Evolutionary conservation across 2,329 filamentous ascomycete species (phyloP), one percentile per base, ranked within the genome.

Genomic region (Penicillium sp.): DNA sequence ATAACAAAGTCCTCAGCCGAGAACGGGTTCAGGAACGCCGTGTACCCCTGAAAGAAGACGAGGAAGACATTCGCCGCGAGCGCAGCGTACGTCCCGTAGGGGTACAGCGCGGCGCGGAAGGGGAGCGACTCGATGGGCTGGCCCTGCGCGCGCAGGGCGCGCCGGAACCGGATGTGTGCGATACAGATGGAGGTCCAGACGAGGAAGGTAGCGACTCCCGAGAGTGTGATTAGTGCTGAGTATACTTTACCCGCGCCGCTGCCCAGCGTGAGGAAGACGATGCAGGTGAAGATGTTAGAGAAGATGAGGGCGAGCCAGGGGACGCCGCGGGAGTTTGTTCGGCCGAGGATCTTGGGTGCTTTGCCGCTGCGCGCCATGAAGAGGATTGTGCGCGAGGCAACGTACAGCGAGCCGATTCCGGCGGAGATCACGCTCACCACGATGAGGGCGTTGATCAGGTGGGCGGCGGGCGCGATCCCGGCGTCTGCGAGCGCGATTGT

Each of bases 401-500:
- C 91, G 74, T 93, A 93, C 64, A 93, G 90, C 8, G 88, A 90
- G 56, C 86, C 88, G 76, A 93, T 93, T 67, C 90, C 85, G 19
- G 90, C 89, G 0, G 85, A 88, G 44, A 92, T 80, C 59, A 90
- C 90, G 13, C 90, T 91, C 8, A 91, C 80, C 55, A 93, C 84
- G 69, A 92, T 91, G 70, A 92, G 89, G 45, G 88, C 89, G 67
- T 93, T 93, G 79, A 93, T 90, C 1, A 93, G 83, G 71, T 93
- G 87, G 1, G 90, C 89, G 58, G 89, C 91, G 29, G 85, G 86
- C 58, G 89, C 76, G 85, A 89, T 93, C 1, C 90, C 90, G 1
- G 90, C 91, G 62, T 86, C 91, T 64, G 90, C 86, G 50, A 93
- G 85, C 1, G 90, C 89, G 63, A 92, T 85, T 0, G 89, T 92